Percentiles rank a stretch among this genome's conserved stretches.
These are phyloP conservation scores for Hylodesmum podocarpum DNA, from an alignment of 306 rosid species.

Conservation along the genomic window DNA sequence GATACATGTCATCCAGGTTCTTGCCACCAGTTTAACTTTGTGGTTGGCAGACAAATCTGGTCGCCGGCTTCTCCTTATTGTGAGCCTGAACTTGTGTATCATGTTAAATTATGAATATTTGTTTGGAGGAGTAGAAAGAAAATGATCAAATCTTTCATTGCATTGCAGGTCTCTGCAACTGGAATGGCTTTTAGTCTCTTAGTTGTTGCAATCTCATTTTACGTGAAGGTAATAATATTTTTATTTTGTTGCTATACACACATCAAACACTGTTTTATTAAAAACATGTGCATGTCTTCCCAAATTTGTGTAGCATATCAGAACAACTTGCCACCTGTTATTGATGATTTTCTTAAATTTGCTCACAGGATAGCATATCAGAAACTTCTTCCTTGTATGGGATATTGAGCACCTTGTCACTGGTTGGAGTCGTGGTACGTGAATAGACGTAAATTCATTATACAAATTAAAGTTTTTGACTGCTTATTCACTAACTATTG, in stretches of 20 bases:
- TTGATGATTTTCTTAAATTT: conserved; percentile 23
- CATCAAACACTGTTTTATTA: background rate
- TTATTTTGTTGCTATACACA: background rate
- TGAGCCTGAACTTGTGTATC: conserved; percentile 43
- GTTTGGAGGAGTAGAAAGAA: conserved; percentile 14
- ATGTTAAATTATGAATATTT: conserved; percentile 18
- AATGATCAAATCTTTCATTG: conserved; percentile 31
- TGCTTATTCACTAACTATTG: conserved; percentile 8
- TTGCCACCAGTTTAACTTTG: conserved; percentile 76
- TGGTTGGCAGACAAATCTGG: conserved; percentile 91
- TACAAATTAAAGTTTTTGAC: conserved; percentile 1
- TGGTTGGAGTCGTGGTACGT: conserved; percentile 92
- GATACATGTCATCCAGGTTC: conserved; percentile 55
- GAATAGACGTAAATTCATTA: background rate
- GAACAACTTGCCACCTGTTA: conserved; percentile 1
- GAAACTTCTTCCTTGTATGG: conserved; percentile 49
- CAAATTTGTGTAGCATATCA: background rate
- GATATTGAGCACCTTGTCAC: conserved; percentile 53
- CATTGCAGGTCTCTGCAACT: conserved; percentile 69
- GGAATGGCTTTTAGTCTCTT: conserved; percentile 81
- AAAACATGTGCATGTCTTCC: background rate
- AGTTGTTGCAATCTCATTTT: conserved; percentile 73
- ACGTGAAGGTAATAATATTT: conserved; percentile 56
- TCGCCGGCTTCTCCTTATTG: conserved; percentile 89
- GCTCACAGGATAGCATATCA: conserved; percentile 48